Evolutionary conservation across 2,329 filamentous ascomycete species (phyloP), one percentile per base, ranked within the genome.

Genomic region (Cucurbitaria berberidis): DNA sequence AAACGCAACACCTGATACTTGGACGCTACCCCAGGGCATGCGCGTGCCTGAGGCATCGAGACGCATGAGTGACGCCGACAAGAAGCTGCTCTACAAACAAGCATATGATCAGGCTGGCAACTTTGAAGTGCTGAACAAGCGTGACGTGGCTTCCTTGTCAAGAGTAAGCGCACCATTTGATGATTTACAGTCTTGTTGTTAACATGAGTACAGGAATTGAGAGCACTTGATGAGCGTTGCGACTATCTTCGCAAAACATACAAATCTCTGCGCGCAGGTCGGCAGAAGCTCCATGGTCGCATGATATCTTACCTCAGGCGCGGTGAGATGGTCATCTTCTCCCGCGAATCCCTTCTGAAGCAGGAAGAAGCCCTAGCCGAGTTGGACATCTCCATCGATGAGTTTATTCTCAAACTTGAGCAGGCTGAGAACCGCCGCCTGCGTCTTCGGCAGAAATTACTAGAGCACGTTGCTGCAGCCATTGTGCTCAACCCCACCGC

Each of bases 381-480:
- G 71, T 82, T 93, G 6, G 89, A 93, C 68, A 78, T 82, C 15
- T 89, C 87, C 2, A 93, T 93, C 58, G 90, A 93, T 65, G 89
- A 91, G 69, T 93, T 90, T 87, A 86, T 90, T 43, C 81, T 77
- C 63, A 93, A 93, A 76, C 82, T 93, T n/a, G 90, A 93, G 68
- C 84, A 88, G 58, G 88, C 89, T 9, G 90, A 93, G 73, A 91
- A 92, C 69, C 82, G 90, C 66, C 86, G 89, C 35, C 87, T 86
- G 15, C 82, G 88, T 6, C 86, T 93, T 39, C 84, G 89, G 32
- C 89, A 93, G 70, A 93, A 92, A 79, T 79, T 93, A 11, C 82
- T 93, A 3, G 89, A 93, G 74, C 90, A 93, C 67, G 86, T 93
- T 46, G 89, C 90, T 41, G 90, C 89, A 15, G 88, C 89, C 2